phyloP scores from a whole-genome alignment of 2,329 filamentous ascomycete genomes.

The Colletotrichum shisoi region DNA sequence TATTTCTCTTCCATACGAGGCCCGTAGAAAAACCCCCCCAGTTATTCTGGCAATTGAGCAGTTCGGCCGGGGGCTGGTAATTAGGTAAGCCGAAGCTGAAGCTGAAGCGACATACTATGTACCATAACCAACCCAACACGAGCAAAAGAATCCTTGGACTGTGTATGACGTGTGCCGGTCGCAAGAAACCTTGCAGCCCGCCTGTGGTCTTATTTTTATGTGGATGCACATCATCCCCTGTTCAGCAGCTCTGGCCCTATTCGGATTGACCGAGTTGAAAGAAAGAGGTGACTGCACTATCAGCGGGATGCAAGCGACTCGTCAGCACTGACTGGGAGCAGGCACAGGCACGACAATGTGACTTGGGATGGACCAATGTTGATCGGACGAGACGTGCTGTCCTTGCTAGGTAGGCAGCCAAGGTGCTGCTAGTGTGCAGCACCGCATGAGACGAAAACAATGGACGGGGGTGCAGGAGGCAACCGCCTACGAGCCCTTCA shows the following conservation, averaged over 20 bases:
- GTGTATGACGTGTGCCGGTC: conserved; percentile 19
- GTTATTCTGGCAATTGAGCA: neutral
- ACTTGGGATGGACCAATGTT: conserved; percentile 15
- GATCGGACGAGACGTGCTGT: conserved; percentile 25
- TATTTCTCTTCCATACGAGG: neutral
- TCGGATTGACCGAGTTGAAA: neutral
- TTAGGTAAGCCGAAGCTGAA: neutral
- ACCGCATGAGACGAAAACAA: conserved; percentile 7
- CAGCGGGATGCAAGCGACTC: neutral
- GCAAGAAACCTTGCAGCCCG: neutral
- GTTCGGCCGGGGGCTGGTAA: neutral
- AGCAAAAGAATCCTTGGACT: neutral
- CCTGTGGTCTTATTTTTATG: neutral
- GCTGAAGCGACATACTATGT: neutral
- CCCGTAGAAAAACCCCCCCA: neutral
- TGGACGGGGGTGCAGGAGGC: neutral
- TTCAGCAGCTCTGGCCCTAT: neutral
- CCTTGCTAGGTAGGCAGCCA: neutral
- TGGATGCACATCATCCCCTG: neutral
- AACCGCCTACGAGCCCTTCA: neutral
- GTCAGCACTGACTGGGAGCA: neutral
- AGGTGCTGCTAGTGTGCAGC: neutral
- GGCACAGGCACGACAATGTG: neutral
- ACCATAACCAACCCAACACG: too few relatives aligned
- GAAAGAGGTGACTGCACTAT: conserved; percentile 3